phyloP scores from a whole-genome alignment of 257 asterid species.

The Rubia yunnanensis region DNA sequence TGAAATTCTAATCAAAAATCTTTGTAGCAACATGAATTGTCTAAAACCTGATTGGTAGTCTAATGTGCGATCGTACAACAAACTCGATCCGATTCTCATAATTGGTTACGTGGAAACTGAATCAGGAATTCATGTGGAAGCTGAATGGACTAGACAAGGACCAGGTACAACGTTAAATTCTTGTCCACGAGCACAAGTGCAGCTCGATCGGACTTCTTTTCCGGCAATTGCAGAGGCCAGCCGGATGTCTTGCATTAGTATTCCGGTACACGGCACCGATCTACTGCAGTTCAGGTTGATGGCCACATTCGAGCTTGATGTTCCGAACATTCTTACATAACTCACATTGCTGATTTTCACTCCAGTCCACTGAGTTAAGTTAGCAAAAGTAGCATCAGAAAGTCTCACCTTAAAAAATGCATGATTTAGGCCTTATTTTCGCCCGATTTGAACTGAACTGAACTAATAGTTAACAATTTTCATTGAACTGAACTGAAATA shows the following conservation, averaged over 20 bases:
- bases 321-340: conserved; percentile 32
- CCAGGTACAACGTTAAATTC: conserved; percentile 35
- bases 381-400: background rate
- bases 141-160: conserved; percentile 28
- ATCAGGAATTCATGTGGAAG: background rate
- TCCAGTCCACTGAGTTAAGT: conserved; percentile 29
- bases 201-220: conserved; percentile 30
- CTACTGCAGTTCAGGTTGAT: conserved; percentile 54
- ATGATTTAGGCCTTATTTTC: too few relatives aligned
- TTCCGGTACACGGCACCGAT: conserved; percentile 36
- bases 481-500: background rate
- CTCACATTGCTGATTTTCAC: conserved; percentile 47
- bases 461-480: too few relatives aligned
- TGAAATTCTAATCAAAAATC: too few relatives aligned
- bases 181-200: conserved; percentile 41
- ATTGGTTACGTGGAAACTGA: background rate
- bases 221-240: conserved; percentile 20
- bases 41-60: too few relatives aligned
- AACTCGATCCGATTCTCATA: too few relatives aligned
- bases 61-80: too few relatives aligned
- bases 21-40: too few relatives aligned
- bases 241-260: conserved; percentile 31
- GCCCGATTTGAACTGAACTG: background rate
- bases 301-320: conserved; percentile 37
- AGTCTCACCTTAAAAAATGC: background rate